Percentiles rank a stretch among this genome's conserved stretches.
Evolutionary conservation across 169 alveolate species (phyloP).

Genomic region (Pseudocohnilembus persalinus): DNA sequence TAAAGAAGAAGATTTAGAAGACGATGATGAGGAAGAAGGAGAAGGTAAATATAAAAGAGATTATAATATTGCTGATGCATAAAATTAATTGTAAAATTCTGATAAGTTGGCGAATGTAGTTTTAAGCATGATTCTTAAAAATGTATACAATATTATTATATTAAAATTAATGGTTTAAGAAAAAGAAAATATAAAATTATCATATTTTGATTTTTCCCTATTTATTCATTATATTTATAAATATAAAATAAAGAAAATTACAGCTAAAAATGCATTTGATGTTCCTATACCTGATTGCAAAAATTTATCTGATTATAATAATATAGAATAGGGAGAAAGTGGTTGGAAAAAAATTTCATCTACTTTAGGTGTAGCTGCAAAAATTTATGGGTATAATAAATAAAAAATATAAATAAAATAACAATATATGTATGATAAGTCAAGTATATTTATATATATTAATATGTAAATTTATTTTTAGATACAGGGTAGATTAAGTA

Average conservation of each 20-base stretch:
- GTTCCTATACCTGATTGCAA: constrained; percentile 46
- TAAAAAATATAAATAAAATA: too few relatives aligned
- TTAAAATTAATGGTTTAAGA: not conserved
- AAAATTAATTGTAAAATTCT: not conserved
- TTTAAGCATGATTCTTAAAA: not conserved
- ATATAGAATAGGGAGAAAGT: constrained; percentile 51
- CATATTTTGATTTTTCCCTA: not conserved
- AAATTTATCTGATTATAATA: constrained; percentile 43
- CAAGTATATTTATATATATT: not conserved
- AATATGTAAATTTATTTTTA: not conserved
- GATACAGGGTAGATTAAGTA: constrained; percentile 58
- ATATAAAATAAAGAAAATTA: constrained; percentile 44
- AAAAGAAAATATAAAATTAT: not conserved
- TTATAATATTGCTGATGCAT: constrained; percentile 16
- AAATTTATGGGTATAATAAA: constrained; percentile 49
- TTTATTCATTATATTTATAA: not conserved
- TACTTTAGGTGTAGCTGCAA: constrained; percentile 57
- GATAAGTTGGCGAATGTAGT: constrained; percentile 12
- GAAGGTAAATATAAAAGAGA: not conserved
- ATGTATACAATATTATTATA: constrained; percentile 5
- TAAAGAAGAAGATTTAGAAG: constrained; percentile 11
- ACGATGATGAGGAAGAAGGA: constrained; percentile 16
- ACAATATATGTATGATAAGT: too few relatives aligned
- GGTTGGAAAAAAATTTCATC: constrained; percentile 69
- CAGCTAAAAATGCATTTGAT: constrained; percentile 67